Base-by-base conservation (phyloP, 805 yeast genomes). In the Novakomyces olei region DNA sequence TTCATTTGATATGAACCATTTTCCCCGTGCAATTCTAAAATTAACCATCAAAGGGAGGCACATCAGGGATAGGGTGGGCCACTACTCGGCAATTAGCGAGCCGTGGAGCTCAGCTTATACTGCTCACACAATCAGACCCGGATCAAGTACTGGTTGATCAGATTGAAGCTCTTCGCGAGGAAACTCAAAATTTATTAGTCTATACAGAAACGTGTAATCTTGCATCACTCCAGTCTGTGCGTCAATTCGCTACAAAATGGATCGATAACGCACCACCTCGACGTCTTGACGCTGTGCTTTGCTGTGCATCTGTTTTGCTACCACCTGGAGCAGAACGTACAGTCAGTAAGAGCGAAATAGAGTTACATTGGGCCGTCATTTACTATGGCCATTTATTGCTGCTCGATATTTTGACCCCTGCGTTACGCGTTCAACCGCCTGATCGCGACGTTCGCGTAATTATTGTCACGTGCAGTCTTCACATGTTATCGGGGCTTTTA, bases 161-260 rank as follows among this genome's bases (percentile, higher is more conserved):
- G 52, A 60, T 85, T 25, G 70, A 75, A 16, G 91, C 78, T 44
- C 51, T 88, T 37, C 61, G 96, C 38, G 72, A 68, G 7, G 54
- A 50, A 15, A 72, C 83, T 14, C 61, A 60, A 29, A 88, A 83
- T 53, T 63, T 63, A 34, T 49, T 85, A 60, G 68, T 88, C 29
- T 85, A 78, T 50, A 83, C 88, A n/a, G 99, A 88, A 47, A 66
- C 72, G 42, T 80, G 92, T 50, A 91, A 88, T 49, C 58, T 88
- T 36, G 57, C 67, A 12, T 71, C 78, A 34, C 56, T 88, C 36
- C 58, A 71, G 46, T 70, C 81, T 2, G 64, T 88, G 8, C 63
- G 99, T 44, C 70, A 71, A 47, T 88, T 88, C 57, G 95, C 94
- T 19, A 83, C 96, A 2, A 70, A 63, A 37, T 88, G 96, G 96